phyloP scores from a whole-genome alignment of 176 grass and related monocot species.

The Oryza meridionalis region DNA sequence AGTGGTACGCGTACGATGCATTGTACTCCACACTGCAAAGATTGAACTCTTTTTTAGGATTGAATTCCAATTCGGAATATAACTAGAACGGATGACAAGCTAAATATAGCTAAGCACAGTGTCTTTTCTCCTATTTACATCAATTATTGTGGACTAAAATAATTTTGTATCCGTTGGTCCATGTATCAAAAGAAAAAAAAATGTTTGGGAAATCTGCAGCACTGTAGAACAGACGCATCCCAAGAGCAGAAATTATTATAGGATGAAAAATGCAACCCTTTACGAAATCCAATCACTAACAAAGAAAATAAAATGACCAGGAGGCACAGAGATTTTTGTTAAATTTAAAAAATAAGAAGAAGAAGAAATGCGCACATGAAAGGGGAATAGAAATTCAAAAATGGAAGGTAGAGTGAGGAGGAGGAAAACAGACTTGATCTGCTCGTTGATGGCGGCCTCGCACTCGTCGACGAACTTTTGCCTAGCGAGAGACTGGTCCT shows the following conservation, averaged over 20 bases:
- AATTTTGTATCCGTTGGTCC: background rate
- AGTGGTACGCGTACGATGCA: constrained; percentile 87
- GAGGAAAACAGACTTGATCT: constrained; percentile 69
- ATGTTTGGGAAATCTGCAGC: background rate
- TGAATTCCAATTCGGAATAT: background rate
- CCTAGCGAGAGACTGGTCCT: constrained; percentile 59
- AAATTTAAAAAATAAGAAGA: background rate
- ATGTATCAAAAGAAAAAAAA: background rate
- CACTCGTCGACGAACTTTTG: constrained; percentile 71
- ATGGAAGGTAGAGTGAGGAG: background rate
- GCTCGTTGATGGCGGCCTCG: constrained; percentile 84
- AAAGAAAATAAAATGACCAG: no score
- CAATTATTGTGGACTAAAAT: background rate
- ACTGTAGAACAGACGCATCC: background rate
- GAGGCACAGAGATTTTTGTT: background rate
- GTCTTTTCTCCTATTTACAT: background rate
- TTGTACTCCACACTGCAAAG: constrained; percentile 85
- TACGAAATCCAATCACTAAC: background rate
- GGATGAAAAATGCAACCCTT: no score
- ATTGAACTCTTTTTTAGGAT: background rate
- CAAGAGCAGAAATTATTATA: background rate
- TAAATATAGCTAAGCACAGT: background rate
- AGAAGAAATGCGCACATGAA: background rate
- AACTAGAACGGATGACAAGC: background rate
- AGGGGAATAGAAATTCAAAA: background rate